These are phyloP conservation scores for Knufia fluminis DNA, from an alignment of 2,329 filamentous ascomycete genomes.

Conservation along the genomic window DNA sequence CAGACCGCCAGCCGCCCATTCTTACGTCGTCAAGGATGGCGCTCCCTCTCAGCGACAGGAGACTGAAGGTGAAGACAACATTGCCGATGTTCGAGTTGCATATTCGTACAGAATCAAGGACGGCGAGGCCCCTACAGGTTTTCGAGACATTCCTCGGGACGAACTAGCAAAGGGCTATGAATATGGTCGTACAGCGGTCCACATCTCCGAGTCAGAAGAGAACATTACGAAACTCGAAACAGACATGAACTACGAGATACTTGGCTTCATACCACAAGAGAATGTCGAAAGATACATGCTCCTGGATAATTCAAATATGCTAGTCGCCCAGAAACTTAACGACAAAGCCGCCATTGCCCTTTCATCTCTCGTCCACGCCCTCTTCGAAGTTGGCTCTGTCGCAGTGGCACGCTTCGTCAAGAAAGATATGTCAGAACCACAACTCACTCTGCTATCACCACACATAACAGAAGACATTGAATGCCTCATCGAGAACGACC, in stretches of 20 bases:
- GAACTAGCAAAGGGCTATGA: constrained; percentile 86
- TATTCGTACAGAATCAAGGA: constrained; percentile 75
- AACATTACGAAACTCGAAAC: constrained; percentile 86
- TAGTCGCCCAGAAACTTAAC: constrained; percentile 67
- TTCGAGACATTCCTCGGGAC: constrained; percentile 70
- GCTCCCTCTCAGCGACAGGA: background rate
- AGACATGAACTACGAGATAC: constrained; percentile 61
- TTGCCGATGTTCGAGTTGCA: constrained; percentile 54
- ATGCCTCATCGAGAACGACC: constrained; percentile 76
- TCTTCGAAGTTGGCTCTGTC: constrained; percentile 75
- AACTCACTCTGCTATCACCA: constrained; percentile 69
- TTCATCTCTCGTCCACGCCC: constrained; percentile 79
- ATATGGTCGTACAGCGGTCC: constrained; percentile 85
- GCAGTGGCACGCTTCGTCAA: constrained; percentile 76
- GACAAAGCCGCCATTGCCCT: constrained; percentile 75
- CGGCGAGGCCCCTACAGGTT: constrained; percentile 63
- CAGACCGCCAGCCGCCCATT: constrained; percentile 64
- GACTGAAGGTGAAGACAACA: constrained; percentile 5
- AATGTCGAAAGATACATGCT: constrained; percentile 74
- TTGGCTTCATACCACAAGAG: constrained; percentile 72
- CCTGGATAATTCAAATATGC: constrained; percentile 71
- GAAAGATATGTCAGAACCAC: constrained; percentile 72
- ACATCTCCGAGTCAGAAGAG: constrained; percentile 76
- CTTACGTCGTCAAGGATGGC: constrained; percentile 51
- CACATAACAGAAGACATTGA: constrained; percentile 70